These are phyloP conservation scores for Ciborinia camelliae DNA, from an alignment of 2,329 filamentous ascomycete species.

Conservation along the genomic window DNA sequence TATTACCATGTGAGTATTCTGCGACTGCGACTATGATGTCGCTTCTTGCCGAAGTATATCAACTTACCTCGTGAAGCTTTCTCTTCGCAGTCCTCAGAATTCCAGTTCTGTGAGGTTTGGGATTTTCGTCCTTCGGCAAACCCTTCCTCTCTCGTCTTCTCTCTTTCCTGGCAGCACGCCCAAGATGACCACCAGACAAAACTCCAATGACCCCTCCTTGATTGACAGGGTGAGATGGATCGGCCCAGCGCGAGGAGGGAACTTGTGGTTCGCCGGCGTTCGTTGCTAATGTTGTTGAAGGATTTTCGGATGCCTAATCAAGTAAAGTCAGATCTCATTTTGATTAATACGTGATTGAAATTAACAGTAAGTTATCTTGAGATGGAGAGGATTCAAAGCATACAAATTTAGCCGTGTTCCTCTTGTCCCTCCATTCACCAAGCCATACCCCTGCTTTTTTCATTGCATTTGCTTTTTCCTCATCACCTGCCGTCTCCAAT, in stretches of 20 bases:
- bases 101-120: slow-evolving; percentile 11
- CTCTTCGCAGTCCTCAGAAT: slow-evolving; percentile 16
- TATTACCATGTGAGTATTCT: slow-evolving; percentile 28
- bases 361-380: neutral
- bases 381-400: neutral
- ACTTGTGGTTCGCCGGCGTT: slow-evolving; percentile 29
- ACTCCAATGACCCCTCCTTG: slow-evolving; percentile 43
- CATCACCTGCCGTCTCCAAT: slow-evolving; percentile 36
- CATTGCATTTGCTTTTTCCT: slow-evolving; percentile 35
- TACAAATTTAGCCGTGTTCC: slow-evolving; percentile 41
- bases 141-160: slow-evolving; percentile 9
- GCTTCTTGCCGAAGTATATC: slow-evolving; percentile 12
- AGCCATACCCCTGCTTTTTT: slow-evolving; percentile 40
- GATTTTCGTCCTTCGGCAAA: slow-evolving; percentile 1
- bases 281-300: slow-evolving; percentile 40
- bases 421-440: slow-evolving; percentile 29
- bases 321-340: neutral
- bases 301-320: slow-evolving; percentile 37
- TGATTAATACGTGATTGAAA: neutral
- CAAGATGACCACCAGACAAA: slow-evolving; percentile 46
- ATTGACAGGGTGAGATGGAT: slow-evolving; percentile 50
- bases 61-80: slow-evolving; percentile 20
- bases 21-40: neutral
- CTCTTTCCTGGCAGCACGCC: slow-evolving; percentile 22
- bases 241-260: slow-evolving; percentile 48